Percentiles rank a stretch among this genome's conserved stretches.
phyloP scores from a whole-genome alignment of 1,284 basidiomycete genomes.

The Apiotrichum brassicae region DNA sequence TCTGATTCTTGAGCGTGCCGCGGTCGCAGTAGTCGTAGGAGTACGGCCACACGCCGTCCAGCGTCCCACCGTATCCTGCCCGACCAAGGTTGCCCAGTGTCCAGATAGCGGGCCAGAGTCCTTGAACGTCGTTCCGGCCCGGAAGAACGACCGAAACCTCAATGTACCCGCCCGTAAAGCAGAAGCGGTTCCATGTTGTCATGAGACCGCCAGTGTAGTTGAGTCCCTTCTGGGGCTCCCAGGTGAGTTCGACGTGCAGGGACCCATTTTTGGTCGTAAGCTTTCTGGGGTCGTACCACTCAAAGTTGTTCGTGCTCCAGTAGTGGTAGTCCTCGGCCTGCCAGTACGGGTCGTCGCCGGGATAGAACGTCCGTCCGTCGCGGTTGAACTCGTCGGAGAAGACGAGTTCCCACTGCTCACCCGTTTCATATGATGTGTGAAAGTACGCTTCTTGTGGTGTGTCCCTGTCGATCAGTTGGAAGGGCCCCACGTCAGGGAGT shows the following conservation, averaged over 20 bases:
- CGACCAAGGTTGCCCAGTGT: slow-evolving; percentile 50
- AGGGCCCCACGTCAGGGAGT: slow-evolving; percentile 45
- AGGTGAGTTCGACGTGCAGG: slow-evolving; percentile 61
- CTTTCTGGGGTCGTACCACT: slow-evolving; percentile 56
- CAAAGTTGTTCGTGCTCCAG: slow-evolving; percentile 72
- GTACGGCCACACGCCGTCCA: slow-evolving; percentile 52
- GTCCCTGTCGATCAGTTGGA: slow-evolving; percentile 57
- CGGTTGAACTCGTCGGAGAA: slow-evolving; percentile 89
- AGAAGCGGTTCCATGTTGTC: slow-evolving; percentile 77
- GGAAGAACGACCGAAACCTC: slow-evolving; percentile 69
- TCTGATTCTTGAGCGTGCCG: slow-evolving; percentile 55
- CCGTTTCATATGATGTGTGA: slow-evolving; percentile 59
- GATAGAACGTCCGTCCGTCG: slow-evolving; percentile 58
- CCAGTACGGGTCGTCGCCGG: slow-evolving; percentile 55
- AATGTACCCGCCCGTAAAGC: slow-evolving; percentile 81
- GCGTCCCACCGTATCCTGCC: slow-evolving; percentile 48
- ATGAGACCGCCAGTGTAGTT: slow-evolving; percentile 68
- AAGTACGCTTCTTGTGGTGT: slow-evolving; percentile 57
- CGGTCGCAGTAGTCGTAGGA: slow-evolving; percentile 51
- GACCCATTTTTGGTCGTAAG: slow-evolving; percentile 56
- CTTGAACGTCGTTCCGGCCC: slow-evolving; percentile 62
- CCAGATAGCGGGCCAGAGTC: slow-evolving; percentile 58
- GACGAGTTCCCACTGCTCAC: slow-evolving; percentile 68
- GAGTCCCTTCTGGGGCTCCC: slow-evolving; percentile 58
- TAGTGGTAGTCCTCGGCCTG: slow-evolving; percentile 52